A percentile compares a stretch with the other conserved stretches of the same genome.
phyloP scores from a whole-genome alignment of 371 early-diverging fungal genomes.

The Encephalitozoon romaleae region DNA sequence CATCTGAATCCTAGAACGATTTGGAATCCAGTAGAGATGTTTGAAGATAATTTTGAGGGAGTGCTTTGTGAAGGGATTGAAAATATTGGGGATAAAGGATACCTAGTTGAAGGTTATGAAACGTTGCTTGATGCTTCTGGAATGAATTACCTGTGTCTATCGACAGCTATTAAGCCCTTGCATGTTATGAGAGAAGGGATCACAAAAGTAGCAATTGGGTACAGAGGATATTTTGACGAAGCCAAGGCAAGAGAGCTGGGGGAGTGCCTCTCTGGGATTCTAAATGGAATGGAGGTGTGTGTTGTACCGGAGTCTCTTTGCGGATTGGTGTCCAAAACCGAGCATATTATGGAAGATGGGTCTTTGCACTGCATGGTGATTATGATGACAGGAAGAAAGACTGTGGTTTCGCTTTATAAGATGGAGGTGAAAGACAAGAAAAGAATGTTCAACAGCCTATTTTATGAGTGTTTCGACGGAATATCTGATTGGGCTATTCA shows the following conservation, averaged over 20 bases:
- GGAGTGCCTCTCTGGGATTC: not conserved
- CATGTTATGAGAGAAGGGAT: not conserved
- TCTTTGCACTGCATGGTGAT: not conserved
- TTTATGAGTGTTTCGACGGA: not conserved
- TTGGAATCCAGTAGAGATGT: not conserved
- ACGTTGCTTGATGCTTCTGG: not conserved
- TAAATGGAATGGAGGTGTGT: not conserved
- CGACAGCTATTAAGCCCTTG: not conserved
- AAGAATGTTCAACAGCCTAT: not conserved
- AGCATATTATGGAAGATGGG: not conserved
- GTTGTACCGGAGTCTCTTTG: not conserved
- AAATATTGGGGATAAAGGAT: not conserved
- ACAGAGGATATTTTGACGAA: not conserved
- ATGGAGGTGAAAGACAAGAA: not conserved
- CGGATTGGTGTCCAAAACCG: not conserved
- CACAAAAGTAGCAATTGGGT: not conserved
- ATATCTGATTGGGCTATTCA: not conserved
- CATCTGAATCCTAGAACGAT: not conserved
- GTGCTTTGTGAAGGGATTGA: not conserved
- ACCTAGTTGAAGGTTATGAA: not conserved
- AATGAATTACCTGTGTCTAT: not conserved
- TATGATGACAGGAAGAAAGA: not conserved
- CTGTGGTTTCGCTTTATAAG: not conserved
- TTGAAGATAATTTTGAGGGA: slow-evolving; percentile 1
- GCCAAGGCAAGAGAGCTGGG: not conserved